Evolutionary conservation across 1,284 basidiomycete genomes (phyloP).

Genomic region (Cystobasidium pallidum): DNA sequence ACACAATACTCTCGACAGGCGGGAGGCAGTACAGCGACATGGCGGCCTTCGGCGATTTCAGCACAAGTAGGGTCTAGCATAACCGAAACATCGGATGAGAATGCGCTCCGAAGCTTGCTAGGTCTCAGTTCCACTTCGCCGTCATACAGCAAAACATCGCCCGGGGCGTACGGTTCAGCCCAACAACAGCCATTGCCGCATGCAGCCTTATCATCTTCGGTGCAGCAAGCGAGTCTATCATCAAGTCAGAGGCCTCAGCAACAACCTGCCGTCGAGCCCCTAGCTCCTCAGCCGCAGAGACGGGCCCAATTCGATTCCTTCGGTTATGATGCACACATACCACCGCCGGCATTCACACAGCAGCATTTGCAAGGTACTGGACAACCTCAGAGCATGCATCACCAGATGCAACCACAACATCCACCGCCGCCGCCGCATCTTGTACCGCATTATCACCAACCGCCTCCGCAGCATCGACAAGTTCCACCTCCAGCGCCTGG

Average conservation of each 20-base stretch:
- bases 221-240: constrained; percentile 7
- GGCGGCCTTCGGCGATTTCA: constrained; percentile 7
- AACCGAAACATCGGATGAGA: constrained; percentile 16
- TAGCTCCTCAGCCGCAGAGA: constrained; percentile 24
- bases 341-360: neutral
- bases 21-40: constrained; percentile 2
- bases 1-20: constrained; percentile 56
- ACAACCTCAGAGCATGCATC: neutral
- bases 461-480: constrained; percentile 5
- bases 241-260: constrained; percentile 14
- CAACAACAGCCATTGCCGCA: neutral
- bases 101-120: constrained; percentile 31
- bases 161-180: neutral
- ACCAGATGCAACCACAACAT: constrained; percentile 11
- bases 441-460: constrained; percentile 10
- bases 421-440: constrained; percentile 20
- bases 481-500: neutral
- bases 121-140: constrained; percentile 27
- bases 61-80: neutral
- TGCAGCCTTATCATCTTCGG: neutral
- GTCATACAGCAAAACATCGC: constrained; percentile 1
- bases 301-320: constrained; percentile 21
- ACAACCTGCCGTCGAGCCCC: constrained; percentile 7
- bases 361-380: neutral
- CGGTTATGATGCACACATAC: neutral